These are phyloP conservation scores for Cucurbita pepo DNA, from an alignment of 306 rosid species.

Conservation along the genomic window DNA sequence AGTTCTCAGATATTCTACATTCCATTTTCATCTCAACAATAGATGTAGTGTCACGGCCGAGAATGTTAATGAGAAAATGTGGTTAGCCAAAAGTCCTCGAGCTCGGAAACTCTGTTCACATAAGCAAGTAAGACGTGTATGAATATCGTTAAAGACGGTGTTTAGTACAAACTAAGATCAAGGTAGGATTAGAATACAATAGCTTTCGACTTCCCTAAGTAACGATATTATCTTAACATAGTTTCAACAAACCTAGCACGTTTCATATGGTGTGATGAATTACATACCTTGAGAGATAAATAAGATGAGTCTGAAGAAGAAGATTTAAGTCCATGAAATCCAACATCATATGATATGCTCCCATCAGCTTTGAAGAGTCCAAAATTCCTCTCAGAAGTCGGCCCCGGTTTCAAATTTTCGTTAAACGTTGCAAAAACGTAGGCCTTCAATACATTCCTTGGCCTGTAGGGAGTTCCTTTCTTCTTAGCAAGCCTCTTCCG, in stretches of 20 bases:
- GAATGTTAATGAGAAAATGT: background rate
- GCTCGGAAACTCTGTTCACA: background rate
- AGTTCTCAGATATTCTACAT: background rate
- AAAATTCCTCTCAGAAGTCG: constrained; percentile 69
- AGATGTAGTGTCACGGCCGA: background rate
- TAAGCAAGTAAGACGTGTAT: background rate
- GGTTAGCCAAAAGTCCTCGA: background rate
- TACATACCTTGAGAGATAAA: constrained; percentile 51
- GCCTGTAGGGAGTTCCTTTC: constrained; percentile 93
- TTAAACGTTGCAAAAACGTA: constrained; percentile 78
- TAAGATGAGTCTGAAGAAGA: constrained; percentile 44
- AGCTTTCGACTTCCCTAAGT: background rate
- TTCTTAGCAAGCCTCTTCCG: constrained; percentile 83
- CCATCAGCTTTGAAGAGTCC: constrained; percentile 94
- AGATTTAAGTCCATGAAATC: constrained; percentile 68
- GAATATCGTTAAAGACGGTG: background rate
- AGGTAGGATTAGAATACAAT: background rate
- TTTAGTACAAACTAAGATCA: background rate
- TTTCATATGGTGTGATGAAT: background rate
- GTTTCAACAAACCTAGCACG: background rate
- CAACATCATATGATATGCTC: constrained; percentile 65
- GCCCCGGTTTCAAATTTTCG: constrained; percentile 53
- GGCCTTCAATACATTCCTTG: constrained; percentile 60
- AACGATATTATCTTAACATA: background rate
- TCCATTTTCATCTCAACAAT: background rate